Conservation (phyloP, 1,139 yeast species). For the Candida sp. region DNA sequence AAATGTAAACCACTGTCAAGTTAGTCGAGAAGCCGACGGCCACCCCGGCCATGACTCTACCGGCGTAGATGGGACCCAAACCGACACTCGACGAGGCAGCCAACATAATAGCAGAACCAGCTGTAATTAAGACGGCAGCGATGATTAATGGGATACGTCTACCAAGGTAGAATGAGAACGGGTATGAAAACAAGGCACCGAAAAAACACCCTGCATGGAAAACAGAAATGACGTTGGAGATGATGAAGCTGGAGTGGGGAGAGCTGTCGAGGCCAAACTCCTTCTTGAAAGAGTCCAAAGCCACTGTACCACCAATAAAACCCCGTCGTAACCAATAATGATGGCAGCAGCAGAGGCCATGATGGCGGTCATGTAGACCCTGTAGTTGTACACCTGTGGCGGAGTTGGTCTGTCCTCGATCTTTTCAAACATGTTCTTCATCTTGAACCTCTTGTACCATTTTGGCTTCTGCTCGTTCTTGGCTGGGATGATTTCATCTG, state of each 20-base stretch:
- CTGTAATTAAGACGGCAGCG: constrained; percentile 37
- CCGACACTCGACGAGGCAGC: constrained; percentile 34
- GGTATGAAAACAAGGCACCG: constrained; percentile 46
- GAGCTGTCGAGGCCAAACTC: constrained; percentile 38
- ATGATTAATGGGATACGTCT: constrained; percentile 36
- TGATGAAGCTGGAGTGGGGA: constrained; percentile 25
- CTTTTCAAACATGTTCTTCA: constrained; percentile 35
- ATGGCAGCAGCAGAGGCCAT: constrained; percentile 45
- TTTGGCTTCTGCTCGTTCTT: constrained; percentile 3
- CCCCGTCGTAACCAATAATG: constrained; percentile 50
- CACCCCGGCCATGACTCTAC: constrained; percentile 44
- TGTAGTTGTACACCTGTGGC: constrained; percentile 38
- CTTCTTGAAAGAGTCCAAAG: constrained; percentile 35
- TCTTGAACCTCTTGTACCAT: constrained; percentile 9
- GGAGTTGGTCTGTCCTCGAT: constrained; percentile 47
- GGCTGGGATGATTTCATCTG: background rate
- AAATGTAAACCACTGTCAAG: constrained; percentile 44
- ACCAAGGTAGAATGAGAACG: constrained; percentile 40
- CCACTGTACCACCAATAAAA: constrained; percentile 47
- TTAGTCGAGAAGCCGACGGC: constrained; percentile 47
- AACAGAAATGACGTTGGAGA: constrained; percentile 44
- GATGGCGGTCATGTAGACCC: constrained; percentile 39
- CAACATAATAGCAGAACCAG: constrained; percentile 46
- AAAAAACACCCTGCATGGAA: constrained; percentile 51
- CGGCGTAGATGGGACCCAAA: constrained; percentile 45